phyloP scores from a whole-genome alignment of 768 basidiomycete species.

The Boletus tylopilopsis region DNA sequence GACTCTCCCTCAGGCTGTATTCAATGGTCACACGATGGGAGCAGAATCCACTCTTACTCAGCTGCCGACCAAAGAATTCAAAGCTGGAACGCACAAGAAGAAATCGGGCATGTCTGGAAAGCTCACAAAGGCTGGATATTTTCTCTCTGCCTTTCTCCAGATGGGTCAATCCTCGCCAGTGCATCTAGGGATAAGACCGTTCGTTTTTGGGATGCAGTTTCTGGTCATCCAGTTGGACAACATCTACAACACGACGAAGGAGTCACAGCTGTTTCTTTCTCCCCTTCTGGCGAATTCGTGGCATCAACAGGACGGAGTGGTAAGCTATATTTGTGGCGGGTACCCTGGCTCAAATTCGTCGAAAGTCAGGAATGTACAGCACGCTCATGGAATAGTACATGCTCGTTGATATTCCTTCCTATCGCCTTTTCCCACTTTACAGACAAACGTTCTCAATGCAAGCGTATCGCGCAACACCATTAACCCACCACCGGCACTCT shows the following conservation, averaged over 20 bases:
- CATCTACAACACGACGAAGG: neutral
- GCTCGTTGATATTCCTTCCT: too few species aligned
- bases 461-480: too few species aligned
- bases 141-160: neutral
- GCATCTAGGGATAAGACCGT: constrained; percentile 1
- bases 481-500: too few species aligned
- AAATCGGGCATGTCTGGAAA: constrained; percentile 6
- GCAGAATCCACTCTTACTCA: constrained; percentile 1
- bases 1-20: neutral
- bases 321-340: constrained; percentile 1
- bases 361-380: too few species aligned
- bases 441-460: too few species aligned
- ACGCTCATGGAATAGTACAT: too few species aligned
- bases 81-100: constrained; percentile 3
- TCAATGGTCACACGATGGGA: constrained; percentile 15
- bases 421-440: too few species aligned
- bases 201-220: constrained; percentile 9
- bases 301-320: neutral
- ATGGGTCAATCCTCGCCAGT: constrained; percentile 8
- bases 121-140: constrained; percentile 4
- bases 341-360: too few species aligned
- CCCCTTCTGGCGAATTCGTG: constrained; percentile 6
- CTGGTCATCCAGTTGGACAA: neutral
- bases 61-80: constrained; percentile 1
- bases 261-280: neutral